These are phyloP conservation scores for Wickerhamiella lipophila DNA, from an alignment of 805 yeast genomes.

Conservation along the genomic window DNA sequence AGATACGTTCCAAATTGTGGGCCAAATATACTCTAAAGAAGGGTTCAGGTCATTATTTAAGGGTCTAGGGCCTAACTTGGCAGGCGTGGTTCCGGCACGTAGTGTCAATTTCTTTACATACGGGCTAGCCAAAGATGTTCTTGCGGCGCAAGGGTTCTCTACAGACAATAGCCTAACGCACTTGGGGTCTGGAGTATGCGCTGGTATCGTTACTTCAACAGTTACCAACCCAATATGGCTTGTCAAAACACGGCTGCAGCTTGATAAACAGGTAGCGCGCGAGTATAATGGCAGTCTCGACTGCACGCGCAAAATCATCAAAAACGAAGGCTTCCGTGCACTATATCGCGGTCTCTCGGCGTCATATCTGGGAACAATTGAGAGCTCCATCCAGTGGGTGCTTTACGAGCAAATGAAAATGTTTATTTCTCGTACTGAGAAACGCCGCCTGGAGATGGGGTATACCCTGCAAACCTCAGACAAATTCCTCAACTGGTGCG, in stretches of 20 bases:
- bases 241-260: constrained; percentile 83
- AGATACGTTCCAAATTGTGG: constrained; percentile 67
- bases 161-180: constrained; percentile 60
- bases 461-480: constrained; percentile 37
- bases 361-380: constrained; percentile 84
- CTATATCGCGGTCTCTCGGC: constrained; percentile 88
- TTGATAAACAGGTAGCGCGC: constrained; percentile 52
- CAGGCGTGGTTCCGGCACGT: constrained; percentile 96
- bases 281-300: constrained; percentile 76
- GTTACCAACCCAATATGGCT: constrained; percentile 98
- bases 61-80: constrained; percentile 92
- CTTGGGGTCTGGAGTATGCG: constrained; percentile 70
- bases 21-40: constrained; percentile 56
- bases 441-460: constrained; percentile 30
- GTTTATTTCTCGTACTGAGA: constrained; percentile 44
- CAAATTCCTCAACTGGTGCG: constrained; percentile 75
- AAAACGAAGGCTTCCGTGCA: constrained; percentile 66
- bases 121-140: constrained; percentile 75
- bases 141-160: constrained; percentile 59
- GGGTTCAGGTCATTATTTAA: constrained; percentile 80
- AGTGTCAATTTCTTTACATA: constrained; percentile 93
- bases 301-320: constrained; percentile 56
- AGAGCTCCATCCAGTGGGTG: constrained; percentile 92
- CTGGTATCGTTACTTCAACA: constrained; percentile 89
- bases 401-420: constrained; percentile 88